phyloP scores from a whole-genome alignment of 163 green algal genomes.

The Coccomyxa subellipsoidea region DNA sequence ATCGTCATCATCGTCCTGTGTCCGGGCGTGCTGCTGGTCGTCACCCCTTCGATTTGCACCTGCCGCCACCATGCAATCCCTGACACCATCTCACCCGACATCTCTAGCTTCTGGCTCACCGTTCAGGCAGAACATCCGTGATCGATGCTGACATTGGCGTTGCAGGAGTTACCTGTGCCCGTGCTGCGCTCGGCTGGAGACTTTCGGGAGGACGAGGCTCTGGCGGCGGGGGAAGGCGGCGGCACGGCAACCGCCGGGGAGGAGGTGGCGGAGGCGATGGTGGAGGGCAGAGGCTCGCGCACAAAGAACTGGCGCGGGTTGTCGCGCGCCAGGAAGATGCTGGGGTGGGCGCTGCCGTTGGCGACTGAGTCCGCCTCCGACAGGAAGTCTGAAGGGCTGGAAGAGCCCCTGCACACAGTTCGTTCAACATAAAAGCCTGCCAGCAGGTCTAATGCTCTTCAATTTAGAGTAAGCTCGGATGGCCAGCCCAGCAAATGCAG shows the following conservation, averaged over 20 bases:
- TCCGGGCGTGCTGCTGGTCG: background rate
- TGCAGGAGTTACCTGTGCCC: background rate
- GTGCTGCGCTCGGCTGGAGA: background rate
- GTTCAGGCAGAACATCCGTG: background rate
- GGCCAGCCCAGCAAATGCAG: background rate
- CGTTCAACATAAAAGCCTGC: too few species aligned
- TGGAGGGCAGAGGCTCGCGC: conserved; percentile 45
- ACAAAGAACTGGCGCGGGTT: conserved; percentile 55
- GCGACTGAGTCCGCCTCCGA: background rate
- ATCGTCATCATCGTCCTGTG: background rate
- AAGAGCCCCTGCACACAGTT: background rate
- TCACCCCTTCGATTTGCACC: background rate
- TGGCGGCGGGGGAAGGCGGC: background rate
- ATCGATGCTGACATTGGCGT: too few species aligned
- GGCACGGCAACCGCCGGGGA: background rate
- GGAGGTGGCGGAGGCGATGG: background rate
- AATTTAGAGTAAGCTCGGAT: too few species aligned
- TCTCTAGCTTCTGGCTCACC: background rate
- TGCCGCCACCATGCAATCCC: background rate
- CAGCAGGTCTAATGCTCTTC: too few species aligned
- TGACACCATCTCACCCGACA: background rate
- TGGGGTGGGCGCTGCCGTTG: background rate
- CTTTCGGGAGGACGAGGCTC: background rate
- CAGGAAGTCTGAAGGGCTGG: background rate
- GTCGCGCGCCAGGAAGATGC: conserved; percentile 45